Evolutionary conservation across 108 stramenopile species (phyloP), one percentile per base, ranked within the genome.

Genomic region (Nitzschia sp.): DNA sequence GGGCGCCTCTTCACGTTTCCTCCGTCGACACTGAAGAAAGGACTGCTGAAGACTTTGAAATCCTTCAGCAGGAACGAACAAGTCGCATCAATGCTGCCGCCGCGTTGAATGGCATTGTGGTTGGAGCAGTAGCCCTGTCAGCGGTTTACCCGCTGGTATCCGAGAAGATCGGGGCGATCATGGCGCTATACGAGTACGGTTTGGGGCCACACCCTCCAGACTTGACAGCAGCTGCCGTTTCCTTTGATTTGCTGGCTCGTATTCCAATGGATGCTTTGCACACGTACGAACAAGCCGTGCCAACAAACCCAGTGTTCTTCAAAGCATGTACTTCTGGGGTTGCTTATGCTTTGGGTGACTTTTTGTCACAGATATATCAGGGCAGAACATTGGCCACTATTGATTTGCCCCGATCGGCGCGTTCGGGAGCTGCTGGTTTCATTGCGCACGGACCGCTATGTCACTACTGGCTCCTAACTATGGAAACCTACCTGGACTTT

Each of bases 401-500:
- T 45, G 91, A 94, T 73, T 58, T 87, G 23, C 48, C 61, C 15
- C 76, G 95, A 23, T 71, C 82, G 28, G 27, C 79, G 15, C 85
- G 95, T n/a, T 78, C 75, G 31, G 47, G 82, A 11, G 8, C 76
- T 8, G 95, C 95, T 6, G 95, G 95, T 23, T 60, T 92, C 46
- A 66, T 94, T 31, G 89, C 87, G 17, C 95, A 95, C 72, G 95
- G 95, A 0, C 92, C 93, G 3, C 64, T 95, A 68, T 76, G 79
- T 56, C 95, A 95, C 67, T 62, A 70, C 33, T 95, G 94, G 92
- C 91, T 89, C 71, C 63, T 71, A 19, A 35, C 80, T 23, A 80
- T 64, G 26, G 94, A 95, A 57, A 71, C 74, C 4, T 64, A 89
- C 46, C 90, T 95, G 64, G 80, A 87, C 25, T 33, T 65, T 21